Percentiles rank a stretch among this genome's conserved stretches.
Evolutionary conservation across 192 early-diverging fungal species (phyloP).

Genomic region (Coemansia sp.): DNA sequence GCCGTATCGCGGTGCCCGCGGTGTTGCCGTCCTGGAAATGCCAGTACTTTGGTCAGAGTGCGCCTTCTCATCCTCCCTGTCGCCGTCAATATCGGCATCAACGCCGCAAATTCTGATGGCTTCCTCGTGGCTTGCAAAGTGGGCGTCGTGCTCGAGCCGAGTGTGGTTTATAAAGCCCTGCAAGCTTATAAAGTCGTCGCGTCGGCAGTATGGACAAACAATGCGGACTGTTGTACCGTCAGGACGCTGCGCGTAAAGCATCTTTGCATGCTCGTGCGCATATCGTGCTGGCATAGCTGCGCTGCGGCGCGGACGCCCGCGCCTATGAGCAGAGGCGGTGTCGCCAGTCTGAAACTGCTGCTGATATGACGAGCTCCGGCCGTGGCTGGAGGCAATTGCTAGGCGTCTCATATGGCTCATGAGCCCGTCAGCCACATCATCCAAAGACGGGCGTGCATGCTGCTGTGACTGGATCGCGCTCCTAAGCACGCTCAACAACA

Average conservation of each 20-base stretch:
- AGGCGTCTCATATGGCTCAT: conserved; percentile 22
- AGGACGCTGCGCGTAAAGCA: conserved; percentile 40
- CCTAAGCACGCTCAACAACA: conserved; percentile 60
- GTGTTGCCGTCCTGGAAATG: background rate
- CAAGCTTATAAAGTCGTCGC: conserved; percentile 76
- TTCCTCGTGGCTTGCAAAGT: conserved; percentile 78
- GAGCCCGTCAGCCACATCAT: conserved; percentile 24
- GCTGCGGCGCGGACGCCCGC: conserved; percentile 26
- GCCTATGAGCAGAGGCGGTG: background rate
- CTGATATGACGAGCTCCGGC: background rate
- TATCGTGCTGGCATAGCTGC: conserved; percentile 17
- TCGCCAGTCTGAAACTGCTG: background rate
- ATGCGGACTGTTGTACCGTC: conserved; percentile 65
- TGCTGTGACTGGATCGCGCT: conserved; percentile 54
- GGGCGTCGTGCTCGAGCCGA: conserved; percentile 69
- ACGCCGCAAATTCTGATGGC: conserved; percentile 75
- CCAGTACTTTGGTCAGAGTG: background rate
- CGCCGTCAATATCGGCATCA: conserved; percentile 46
- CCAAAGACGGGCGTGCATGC: conserved; percentile 24
- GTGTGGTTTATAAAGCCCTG: conserved; percentile 92
- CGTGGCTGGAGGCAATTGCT: background rate
- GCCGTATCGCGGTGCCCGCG: background rate
- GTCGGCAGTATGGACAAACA: conserved; percentile 75
- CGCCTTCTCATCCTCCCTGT: background rate
- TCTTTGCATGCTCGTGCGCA: background rate